Evolutionary conservation across 2,329 filamentous ascomycete species (phyloP).

Genomic region (Paecilomyces formosus): DNA sequence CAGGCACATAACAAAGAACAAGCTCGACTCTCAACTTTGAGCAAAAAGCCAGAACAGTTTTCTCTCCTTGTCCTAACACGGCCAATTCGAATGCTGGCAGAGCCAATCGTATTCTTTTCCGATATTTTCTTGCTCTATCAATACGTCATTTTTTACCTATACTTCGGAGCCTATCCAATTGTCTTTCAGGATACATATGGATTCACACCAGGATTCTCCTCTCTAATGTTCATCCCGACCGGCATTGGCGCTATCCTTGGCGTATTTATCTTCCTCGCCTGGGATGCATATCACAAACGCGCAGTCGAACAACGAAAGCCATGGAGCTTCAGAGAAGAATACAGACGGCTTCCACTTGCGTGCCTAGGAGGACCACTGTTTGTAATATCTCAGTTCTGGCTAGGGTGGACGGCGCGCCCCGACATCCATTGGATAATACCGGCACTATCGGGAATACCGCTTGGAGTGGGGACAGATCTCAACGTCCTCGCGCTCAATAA

Average conservation of each 20-base stretch:
- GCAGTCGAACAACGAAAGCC: conserved; percentile 34
- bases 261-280: conserved; percentile 54
- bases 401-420: conserved; percentile 51
- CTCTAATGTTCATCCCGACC: conserved; percentile 30
- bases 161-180: conserved; percentile 62
- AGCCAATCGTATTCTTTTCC: conserved; percentile 61
- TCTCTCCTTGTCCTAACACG: conserved; percentile 44
- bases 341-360: conserved; percentile 54
- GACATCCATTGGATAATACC: conserved; percentile 48
- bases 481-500: conserved; percentile 60
- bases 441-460: conserved; percentile 53
- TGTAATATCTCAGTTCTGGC: conserved; percentile 38
- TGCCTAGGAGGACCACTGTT: conserved; percentile 54
- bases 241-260: conserved; percentile 52
- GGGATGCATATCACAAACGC: conserved; percentile 50
- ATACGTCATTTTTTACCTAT: conserved; percentile 61
- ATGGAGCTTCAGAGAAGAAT: conserved; percentile 53
- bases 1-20: not conserved
- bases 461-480: conserved; percentile 55
- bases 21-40: conserved; percentile 24
- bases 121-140: conserved; percentile 62
- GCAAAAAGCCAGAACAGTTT: not conserved
- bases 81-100: conserved; percentile 62
- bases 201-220: conserved; percentile 14
- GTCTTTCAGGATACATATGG: conserved; percentile 47